Evolutionary conservation across 495 filamentous ascomycete genomes (phyloP).

Genomic region (Glarea lozoyensis): DNA sequence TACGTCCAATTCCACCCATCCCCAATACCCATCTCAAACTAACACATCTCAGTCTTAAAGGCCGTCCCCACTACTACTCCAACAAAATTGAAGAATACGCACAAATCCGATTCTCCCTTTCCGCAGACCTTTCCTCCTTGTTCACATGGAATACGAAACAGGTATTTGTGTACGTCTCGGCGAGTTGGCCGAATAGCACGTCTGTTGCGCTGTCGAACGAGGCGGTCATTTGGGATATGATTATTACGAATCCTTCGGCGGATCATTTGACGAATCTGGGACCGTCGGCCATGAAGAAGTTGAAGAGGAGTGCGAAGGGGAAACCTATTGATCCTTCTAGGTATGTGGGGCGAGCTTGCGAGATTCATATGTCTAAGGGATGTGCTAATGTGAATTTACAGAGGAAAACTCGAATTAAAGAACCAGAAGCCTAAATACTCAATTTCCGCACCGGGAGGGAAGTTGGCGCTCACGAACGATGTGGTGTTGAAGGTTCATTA

Average conservation of each 20-base stretch:
- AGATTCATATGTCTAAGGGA: slow-evolving; percentile 6
- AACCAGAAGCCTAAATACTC: slow-evolving; percentile 89
- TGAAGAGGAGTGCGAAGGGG: slow-evolving; percentile 38
- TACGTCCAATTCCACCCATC: slow-evolving; percentile 23
- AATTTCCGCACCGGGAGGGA: slow-evolving; percentile 76
- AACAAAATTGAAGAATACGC: slow-evolving; percentile 90
- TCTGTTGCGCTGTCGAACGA: slow-evolving; percentile 41
- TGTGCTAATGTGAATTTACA: slow-evolving; percentile 15
- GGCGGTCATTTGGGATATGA: slow-evolving; percentile 90
- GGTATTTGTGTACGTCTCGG: slow-evolving; percentile 89
- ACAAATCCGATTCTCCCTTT: slow-evolving; percentile 84
- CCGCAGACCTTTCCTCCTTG: slow-evolving; percentile 75
- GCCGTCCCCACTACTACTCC: slow-evolving; percentile 89
- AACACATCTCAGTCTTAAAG: slow-evolving; percentile 68
- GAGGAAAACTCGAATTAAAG: slow-evolving; percentile 61
- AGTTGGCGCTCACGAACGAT: slow-evolving; percentile 58
- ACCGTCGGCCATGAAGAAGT: slow-evolving; percentile 41
- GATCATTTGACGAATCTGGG: slow-evolving; percentile 47
- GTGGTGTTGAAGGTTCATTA: slow-evolving; percentile 74
- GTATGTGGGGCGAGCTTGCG: slow-evolving; percentile 18
- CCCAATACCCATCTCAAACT: not conserved
- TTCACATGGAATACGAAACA: slow-evolving; percentile 99
- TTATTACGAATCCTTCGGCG: slow-evolving; percentile 64
- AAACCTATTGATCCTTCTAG: slow-evolving; percentile 42
- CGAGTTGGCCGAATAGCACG: slow-evolving; percentile 61